phyloP scores from a whole-genome alignment of 495 filamentous ascomycete species.

The Aspergillus mulundensis region DNA sequence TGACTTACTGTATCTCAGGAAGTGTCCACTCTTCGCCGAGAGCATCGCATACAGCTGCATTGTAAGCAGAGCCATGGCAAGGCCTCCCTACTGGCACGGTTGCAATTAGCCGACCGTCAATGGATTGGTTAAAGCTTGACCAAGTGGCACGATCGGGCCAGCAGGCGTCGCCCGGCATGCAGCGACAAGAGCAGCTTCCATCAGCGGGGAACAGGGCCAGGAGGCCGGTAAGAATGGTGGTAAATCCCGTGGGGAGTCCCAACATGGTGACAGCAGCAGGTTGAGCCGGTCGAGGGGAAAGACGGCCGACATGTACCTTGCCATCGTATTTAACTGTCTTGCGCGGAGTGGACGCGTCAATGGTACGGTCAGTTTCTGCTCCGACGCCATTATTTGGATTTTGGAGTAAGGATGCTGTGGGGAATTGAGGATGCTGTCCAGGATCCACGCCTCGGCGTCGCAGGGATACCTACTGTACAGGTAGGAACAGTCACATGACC shows the following conservation, averaged over 20 bases:
- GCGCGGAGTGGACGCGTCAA: not conserved
- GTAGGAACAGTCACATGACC: no score
- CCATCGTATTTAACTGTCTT: not conserved
- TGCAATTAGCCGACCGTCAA: slow-evolving; percentile 41
- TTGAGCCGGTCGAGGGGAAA: not conserved
- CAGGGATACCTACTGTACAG: no score
- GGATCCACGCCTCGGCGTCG: no score
- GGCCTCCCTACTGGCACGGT: slow-evolving; percentile 41
- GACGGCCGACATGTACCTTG: not conserved
- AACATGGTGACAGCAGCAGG: slow-evolving; percentile 6
- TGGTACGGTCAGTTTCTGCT: not conserved
- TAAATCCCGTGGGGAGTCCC: not conserved
- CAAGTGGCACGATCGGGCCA: slow-evolving; percentile 45
- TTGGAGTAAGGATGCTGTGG: no score
- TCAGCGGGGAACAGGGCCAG: slow-evolving; percentile 1
- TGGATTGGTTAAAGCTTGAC: slow-evolving; percentile 37
- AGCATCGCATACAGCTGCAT: slow-evolving; percentile 25
- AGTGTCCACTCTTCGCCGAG: slow-evolving; percentile 26
- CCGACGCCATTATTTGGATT: not conserved
- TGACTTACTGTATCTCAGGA: slow-evolving; percentile 32
- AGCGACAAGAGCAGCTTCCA: slow-evolving; percentile 18
- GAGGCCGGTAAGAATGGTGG: slow-evolving; percentile 5
- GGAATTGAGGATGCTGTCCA: no score
- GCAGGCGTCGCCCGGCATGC: slow-evolving; percentile 37
- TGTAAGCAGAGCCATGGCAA: slow-evolving; percentile 43